Percentiles rank a stretch among this genome's conserved stretches.
These are phyloP conservation scores for Amphicarpaea edgeworthii DNA, from an alignment of 306 rosid genomes.

Conservation along the genomic window DNA sequence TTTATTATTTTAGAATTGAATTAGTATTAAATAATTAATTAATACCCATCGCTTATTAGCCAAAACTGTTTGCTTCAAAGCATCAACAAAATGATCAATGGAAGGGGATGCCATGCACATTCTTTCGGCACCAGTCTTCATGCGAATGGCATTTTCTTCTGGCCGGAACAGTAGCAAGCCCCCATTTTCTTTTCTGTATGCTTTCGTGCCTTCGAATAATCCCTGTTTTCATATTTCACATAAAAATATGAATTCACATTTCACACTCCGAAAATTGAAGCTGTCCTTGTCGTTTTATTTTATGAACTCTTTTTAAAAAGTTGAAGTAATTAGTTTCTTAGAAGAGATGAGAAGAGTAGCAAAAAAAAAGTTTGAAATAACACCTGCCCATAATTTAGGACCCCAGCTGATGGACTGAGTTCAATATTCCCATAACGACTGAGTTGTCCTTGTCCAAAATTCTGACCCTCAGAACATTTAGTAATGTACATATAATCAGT, in stretches of 20 bases:
- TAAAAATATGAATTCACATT: not conserved
- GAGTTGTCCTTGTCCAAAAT: conserved; percentile 67
- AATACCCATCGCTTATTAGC: conserved; percentile 90
- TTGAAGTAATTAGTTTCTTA: not conserved
- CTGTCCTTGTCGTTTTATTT: not conserved
- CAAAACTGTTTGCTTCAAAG: conserved; percentile 70
- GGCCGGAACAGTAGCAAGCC: conserved; percentile 79
- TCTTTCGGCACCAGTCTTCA: conserved; percentile 80
- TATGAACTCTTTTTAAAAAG: not conserved
- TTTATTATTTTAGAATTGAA: not conserved
- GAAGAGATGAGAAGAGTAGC: not conserved
- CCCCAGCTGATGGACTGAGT: conserved; percentile 85
- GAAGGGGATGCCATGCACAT: conserved; percentile 93
- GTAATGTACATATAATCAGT: conserved; percentile 79
- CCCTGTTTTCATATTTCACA: conserved; percentile 56
- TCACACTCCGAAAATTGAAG: not conserved
- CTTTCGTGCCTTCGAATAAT: conserved; percentile 89
- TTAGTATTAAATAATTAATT: not conserved
- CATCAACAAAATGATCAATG: conserved; percentile 69
- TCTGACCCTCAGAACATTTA: conserved; percentile 56
- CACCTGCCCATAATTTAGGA: conserved; percentile 92
- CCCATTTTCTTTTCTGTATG: conserved; percentile 80
- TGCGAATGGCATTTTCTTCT: conserved; percentile 72
- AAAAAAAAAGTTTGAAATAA: not conserved
- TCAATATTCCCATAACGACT: conserved; percentile 69